These are phyloP conservation scores for Candida sphagnicola DNA, from an alignment of 805 yeast genomes.

Conservation along the genomic window DNA sequence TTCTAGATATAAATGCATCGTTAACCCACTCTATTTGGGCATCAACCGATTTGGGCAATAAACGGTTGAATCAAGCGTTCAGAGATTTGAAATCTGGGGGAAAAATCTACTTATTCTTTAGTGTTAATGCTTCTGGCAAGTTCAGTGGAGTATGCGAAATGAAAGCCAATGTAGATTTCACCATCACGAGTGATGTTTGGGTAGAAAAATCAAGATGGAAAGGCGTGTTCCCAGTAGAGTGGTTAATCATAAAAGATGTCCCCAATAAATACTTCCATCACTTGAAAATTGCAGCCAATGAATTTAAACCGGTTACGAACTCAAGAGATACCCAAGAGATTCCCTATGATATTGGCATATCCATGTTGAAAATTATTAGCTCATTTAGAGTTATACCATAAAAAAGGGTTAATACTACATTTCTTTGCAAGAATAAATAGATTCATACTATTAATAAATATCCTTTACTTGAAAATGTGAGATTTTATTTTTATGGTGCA, in stretches of 20 bases:
- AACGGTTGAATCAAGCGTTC: constrained; percentile 45
- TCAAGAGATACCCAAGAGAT: constrained; percentile 62
- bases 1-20: constrained; percentile 47
- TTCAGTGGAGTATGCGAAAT: constrained; percentile 60
- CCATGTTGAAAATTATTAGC: constrained; percentile 44
- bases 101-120: constrained; percentile 48
- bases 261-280: constrained; percentile 46
- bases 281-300: constrained; percentile 43
- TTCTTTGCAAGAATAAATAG: background rate
- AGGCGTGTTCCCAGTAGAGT: constrained; percentile 49
- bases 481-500: constrained; percentile 1
- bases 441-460: background rate
- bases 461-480: no score
- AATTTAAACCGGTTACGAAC: constrained; percentile 48
- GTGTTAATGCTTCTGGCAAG: constrained; percentile 54
- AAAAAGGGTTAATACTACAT: no score
- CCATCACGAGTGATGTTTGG: constrained; percentile 43
- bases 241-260: constrained; percentile 50
- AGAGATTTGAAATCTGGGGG: constrained; percentile 17
- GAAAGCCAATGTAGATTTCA: constrained; percentile 34
- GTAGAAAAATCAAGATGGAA: constrained; percentile 45
- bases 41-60: constrained; percentile 55
- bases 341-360: constrained; percentile 44
- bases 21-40: constrained; percentile 53
- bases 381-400: constrained; percentile 12